phyloP scores from a whole-genome alignment of 2,329 filamentous ascomycete genomes.

The Clarireedia hainanense region DNA sequence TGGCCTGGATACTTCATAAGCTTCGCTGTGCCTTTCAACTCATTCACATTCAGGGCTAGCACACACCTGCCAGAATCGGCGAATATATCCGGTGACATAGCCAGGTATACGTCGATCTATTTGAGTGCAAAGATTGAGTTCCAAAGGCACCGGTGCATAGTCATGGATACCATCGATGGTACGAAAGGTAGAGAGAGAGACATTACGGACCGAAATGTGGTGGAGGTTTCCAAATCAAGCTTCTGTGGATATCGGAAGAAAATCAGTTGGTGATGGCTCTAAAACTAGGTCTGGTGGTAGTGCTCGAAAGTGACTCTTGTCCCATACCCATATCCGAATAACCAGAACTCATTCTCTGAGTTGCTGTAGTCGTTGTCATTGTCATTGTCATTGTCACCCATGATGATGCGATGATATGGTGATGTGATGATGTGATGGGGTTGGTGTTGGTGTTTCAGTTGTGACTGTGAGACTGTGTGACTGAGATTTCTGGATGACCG shows the following conservation, averaged over 20 bases:
- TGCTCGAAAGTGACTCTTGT: neutral
- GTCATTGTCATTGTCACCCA: neutral
- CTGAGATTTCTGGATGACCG: neutral
- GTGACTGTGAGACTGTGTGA: neutral
- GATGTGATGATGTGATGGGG: no score
- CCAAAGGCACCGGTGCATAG: neutral
- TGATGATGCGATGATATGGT: neutral
- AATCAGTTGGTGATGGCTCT: neutral
- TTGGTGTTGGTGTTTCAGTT: neutral
- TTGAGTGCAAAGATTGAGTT: neutral
- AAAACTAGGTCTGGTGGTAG: neutral
- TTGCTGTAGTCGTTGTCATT: neutral
- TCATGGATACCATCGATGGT: neutral
- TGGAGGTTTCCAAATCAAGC: conserved; percentile 96
- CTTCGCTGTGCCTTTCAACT: neutral
- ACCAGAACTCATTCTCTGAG: conserved; percentile 65
- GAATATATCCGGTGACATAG: conserved; percentile 88
- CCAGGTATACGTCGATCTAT: conserved; percentile 78
- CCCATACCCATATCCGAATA: conserved; percentile 90
- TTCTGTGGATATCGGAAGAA: conserved; percentile 43
- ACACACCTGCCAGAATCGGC: conserved; percentile 94
- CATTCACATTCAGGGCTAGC: neutral
- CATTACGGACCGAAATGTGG: conserved; percentile 75
- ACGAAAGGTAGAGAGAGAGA: no score
- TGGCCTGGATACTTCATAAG: conserved; percentile 25